A percentile compares a stretch with the other conserved stretches of the same genome.
Evolutionary conservation across 2,329 filamentous ascomycete species (phyloP).

Genomic region (Huntiella savannae): DNA sequence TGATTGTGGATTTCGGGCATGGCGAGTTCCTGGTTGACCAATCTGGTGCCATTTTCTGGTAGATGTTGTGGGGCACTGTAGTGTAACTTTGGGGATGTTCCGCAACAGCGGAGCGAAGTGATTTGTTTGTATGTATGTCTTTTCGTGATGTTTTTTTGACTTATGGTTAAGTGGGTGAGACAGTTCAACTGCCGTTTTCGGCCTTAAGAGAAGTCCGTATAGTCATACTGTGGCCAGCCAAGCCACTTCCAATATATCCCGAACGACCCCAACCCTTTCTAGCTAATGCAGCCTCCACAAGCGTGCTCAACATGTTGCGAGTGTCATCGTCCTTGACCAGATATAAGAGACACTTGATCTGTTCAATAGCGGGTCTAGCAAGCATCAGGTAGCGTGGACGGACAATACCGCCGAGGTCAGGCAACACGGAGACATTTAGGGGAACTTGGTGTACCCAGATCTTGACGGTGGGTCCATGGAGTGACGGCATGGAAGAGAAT

Average conservation of each 20-base stretch:
- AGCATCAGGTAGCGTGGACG: constrained; percentile 4
- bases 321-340: constrained; percentile 2
- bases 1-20: no score
- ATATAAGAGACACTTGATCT: constrained; percentile 7
- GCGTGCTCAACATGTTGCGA: neutral
- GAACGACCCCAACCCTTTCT: neutral
- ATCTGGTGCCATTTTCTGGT: no score
- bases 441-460: constrained; percentile 4
- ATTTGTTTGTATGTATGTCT: no score
- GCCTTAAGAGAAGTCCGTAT: no score
- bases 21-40: no score
- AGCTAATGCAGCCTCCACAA: neutral
- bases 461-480: constrained; percentile 8
- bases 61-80: no score
- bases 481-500: constrained; percentile 1
- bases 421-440: constrained; percentile 5
- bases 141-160: no score
- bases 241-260: neutral
- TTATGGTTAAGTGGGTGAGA: no score
- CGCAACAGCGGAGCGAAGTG: no score
- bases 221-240: neutral
- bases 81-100: no score
- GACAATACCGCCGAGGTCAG: constrained; percentile 5
- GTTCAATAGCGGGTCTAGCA: constrained; percentile 4
- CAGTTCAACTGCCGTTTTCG: no score